Evolutionary conservation across 345 rosid species (phyloP).

Genomic region (Hibiscus syriacus): DNA sequence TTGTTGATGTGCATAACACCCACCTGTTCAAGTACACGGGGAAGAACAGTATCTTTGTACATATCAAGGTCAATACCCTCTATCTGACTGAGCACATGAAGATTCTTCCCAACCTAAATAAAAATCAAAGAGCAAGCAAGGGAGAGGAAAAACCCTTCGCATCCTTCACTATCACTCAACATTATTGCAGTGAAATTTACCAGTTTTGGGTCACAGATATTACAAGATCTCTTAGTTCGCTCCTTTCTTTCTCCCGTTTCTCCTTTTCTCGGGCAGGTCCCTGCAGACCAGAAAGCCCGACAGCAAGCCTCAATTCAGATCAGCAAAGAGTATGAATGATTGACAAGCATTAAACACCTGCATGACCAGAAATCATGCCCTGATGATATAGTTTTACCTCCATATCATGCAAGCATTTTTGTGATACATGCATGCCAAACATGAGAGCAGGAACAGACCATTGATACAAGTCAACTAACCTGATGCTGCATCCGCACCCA

Average conservation of each 20-base stretch:
- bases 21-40: constrained; percentile 97
- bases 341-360: constrained; percentile 93
- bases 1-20: background rate
- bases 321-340: constrained; percentile 91
- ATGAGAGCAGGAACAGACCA: constrained; percentile 49
- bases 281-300: constrained; percentile 99
- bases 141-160: constrained; percentile 4
- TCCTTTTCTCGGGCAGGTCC: constrained; percentile 99
- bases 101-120: constrained; percentile 98
- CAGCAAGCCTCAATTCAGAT: constrained; percentile 96
- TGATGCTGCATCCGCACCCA: constrained; percentile 99
- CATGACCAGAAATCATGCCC: constrained; percentile 97
- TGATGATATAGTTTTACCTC: constrained; percentile 63
- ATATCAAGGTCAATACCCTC: constrained; percentile 95
- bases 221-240: constrained; percentile 99
- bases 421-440: constrained; percentile 57
- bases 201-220: constrained; percentile 40
- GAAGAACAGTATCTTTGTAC: constrained; percentile 93
- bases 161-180: constrained; percentile 20
- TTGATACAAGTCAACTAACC: constrained; percentile 69
- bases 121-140: constrained; percentile 5
- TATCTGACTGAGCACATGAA: constrained; percentile 95
- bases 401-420: constrained; percentile 51
- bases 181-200: constrained; percentile 35
- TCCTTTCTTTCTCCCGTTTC: constrained; percentile 97